Evolutionary conservation across 1,284 basidiomycete species (phyloP).

Genomic region (Neolentinus lepideus): DNA sequence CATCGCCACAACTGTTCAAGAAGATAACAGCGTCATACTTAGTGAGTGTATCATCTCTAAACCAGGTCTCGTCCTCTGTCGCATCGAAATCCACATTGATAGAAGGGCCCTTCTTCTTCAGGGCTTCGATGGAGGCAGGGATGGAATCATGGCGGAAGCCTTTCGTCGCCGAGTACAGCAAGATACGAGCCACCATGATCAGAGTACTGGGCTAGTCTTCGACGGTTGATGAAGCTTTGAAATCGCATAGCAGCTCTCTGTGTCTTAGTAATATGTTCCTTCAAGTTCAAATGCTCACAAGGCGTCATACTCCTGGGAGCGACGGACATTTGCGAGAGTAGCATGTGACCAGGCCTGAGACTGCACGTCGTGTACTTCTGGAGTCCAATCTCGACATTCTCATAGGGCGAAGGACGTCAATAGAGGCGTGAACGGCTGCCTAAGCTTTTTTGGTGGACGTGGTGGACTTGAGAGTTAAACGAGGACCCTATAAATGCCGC

Average conservation of each 20-base stretch:
- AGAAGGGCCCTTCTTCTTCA: constrained; percentile 34
- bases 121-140: constrained; percentile 56
- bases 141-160: constrained; percentile 72
- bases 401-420: too few relatives aligned
- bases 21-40: constrained; percentile 67
- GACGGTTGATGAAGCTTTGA: too few relatives aligned
- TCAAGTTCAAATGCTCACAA: background rate
- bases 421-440: too few relatives aligned
- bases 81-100: constrained; percentile 52
- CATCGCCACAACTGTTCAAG: constrained; percentile 61
- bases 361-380: background rate
- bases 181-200: constrained; percentile 17
- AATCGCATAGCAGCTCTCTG: too few relatives aligned
- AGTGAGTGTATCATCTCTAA: constrained; percentile 48
- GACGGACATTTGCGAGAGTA: background rate
- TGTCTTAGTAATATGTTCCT: too few relatives aligned
- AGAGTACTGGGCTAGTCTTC: background rate
- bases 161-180: constrained; percentile 50
- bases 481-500: too few relatives aligned
- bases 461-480: too few relatives aligned
- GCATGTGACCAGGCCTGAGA: background rate
- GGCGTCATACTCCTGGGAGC: background rate
- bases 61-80: constrained; percentile 56
- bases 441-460: too few relatives aligned
- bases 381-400: too few relatives aligned